Evolutionary conservation across 192 early-diverging fungal genomes (phyloP).

Genomic region (Nowakowskiella sp.): DNA sequence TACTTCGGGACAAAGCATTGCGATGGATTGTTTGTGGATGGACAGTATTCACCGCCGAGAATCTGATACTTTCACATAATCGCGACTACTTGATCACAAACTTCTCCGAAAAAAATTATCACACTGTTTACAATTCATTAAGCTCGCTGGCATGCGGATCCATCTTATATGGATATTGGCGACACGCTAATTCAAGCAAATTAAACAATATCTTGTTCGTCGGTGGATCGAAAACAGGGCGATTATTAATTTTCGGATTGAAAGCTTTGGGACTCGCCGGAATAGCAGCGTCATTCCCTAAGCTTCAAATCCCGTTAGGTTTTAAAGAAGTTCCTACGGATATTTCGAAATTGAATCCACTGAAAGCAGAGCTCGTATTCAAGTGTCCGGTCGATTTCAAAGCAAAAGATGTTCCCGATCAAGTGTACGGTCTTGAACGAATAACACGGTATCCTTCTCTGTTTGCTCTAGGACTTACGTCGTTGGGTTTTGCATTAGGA

Average conservation of each 20-base stretch:
- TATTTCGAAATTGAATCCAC: too few relatives aligned
- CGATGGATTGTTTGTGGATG: constrained; percentile 18
- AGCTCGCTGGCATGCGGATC: constrained; percentile 20
- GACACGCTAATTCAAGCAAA: too few relatives aligned
- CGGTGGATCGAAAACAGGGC: neutral
- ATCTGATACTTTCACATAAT: constrained; percentile 22
- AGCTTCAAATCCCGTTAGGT: constrained; percentile 10
- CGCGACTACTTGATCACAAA: constrained; percentile 11
- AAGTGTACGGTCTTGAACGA: constrained; percentile 14
- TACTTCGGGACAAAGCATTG: too few relatives aligned
- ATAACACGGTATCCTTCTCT: constrained; percentile 22
- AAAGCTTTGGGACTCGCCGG: constrained; percentile 7
- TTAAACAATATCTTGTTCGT: too few relatives aligned
- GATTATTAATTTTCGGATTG: neutral
- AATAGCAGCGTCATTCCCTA: constrained; percentile 4
- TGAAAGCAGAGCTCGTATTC: constrained; percentile 2
- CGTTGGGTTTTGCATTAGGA: constrained; percentile 17
- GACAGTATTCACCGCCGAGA: constrained; percentile 25
- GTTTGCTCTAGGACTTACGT: constrained; percentile 15
- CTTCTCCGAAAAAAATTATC: constrained; percentile 16
- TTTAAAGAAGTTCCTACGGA: too few relatives aligned
- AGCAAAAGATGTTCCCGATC: constrained; percentile 6
- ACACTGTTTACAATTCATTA: constrained; percentile 13
- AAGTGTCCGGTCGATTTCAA: constrained; percentile 13
- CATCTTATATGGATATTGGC: constrained; percentile 22